These are phyloP conservation scores for Phytophthora sp. DNA, from an alignment of 352 stramenopile genomes.

Conservation along the genomic window DNA sequence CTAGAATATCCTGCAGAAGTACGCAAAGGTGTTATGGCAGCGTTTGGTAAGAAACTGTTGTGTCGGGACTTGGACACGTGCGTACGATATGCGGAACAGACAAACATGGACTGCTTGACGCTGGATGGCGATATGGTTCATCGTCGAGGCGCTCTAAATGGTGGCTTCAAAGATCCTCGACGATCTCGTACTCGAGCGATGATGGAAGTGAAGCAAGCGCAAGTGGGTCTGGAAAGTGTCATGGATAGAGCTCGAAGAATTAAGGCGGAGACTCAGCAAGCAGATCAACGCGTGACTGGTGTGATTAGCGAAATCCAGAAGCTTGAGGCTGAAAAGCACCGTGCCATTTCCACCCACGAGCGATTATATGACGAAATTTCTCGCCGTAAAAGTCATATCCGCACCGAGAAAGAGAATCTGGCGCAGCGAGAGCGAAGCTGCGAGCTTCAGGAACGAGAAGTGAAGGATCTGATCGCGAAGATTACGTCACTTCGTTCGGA, in stretches of 20 bases:
- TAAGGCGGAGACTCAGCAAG: constrained; percentile 89
- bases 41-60: constrained; percentile 98
- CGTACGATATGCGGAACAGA: constrained; percentile 74
- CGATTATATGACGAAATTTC: constrained; percentile 85
- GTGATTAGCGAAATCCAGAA: constrained; percentile 88
- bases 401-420: constrained; percentile 57
- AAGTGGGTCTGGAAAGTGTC: constrained; percentile 76
- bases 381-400: constrained; percentile 79
- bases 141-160: constrained; percentile 95
- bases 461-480: constrained; percentile 65
- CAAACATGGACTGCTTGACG: constrained; percentile 98
- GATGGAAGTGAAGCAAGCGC: constrained; percentile 83
- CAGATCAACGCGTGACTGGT: constrained; percentile 88
- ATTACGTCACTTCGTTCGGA: constrained; percentile 59
- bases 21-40: constrained; percentile 92
- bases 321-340: constrained; percentile 77
- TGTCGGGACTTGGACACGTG: constrained; percentile 94
- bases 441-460: constrained; percentile 64
- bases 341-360: constrained; percentile 74
- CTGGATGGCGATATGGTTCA: constrained; percentile 98
- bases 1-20: constrained; percentile 88
- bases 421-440: constrained; percentile 64
- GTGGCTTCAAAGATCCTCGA: constrained; percentile 95
- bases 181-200: constrained; percentile 79
- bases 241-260: constrained; percentile 81